Base-by-base conservation (phyloP, 352 stramenopile species). In the Thalassiosira livingstoniorum region DNA sequence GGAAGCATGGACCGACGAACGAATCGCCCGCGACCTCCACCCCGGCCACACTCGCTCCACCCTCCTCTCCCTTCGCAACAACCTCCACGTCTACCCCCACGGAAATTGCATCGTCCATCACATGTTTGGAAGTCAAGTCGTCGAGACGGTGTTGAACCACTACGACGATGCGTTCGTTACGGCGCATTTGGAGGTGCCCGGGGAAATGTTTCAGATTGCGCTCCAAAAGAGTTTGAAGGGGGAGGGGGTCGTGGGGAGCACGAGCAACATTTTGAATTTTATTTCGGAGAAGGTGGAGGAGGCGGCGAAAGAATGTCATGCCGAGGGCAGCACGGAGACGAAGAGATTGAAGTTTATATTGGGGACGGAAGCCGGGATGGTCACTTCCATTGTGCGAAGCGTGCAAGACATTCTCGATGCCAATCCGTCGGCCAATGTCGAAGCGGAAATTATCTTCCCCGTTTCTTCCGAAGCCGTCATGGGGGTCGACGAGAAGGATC, bases 171-270 rank as follows among this genome's bases (percentile, higher is more conserved):
- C 96, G 2, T 99, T 96, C 88, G 92, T 98, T 61, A 98, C 97
- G 53, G 97, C 97, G 31, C 97, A 99, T 88, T 96, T 99, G 83
- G 97, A 99, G 91, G 97, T 99, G 32, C 97, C 97, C 10, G 97
- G 97, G n/a, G 97, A 99, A 93, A 99, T 99, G 97, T 99, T 99
- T 80, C 97, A 97, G 74, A 95, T 99, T 43, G 97, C 97, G 18
- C 98, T 99, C 92, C 93, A 97, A 74, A 97, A 97, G 51, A 95
- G 76, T 45, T 68, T 98, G 82, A 95, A 96, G 37, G 96, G 95
- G 75, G 92, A 95, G 37, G 97, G 97, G 51, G 96, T 98, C 11
- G 96, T 99, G 4, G 96, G 97, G 7, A 98, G 96, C 32, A 99
- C 97, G 5, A 97, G 93, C n/a, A 98, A 99, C 74, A 99, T 99